A percentile compares a stretch with the other conserved stretches of the same genome.
Evolutionary conservation across 805 yeast species (phyloP).

Genomic region (Kuraishia cidri): DNA sequence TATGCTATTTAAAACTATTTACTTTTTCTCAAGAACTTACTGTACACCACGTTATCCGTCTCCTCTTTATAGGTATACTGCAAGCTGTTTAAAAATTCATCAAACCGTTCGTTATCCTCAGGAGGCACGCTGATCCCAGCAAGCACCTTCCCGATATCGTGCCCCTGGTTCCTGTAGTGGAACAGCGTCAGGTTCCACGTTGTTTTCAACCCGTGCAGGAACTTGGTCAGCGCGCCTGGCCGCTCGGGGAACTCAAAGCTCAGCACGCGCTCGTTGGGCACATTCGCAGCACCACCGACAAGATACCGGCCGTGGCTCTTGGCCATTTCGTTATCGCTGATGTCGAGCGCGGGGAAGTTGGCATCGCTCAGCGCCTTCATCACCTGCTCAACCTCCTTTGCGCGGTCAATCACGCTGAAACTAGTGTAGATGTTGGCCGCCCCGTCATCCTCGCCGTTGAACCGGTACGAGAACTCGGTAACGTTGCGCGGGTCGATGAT

Average conservation of each 20-base stretch:
- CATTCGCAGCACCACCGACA: conserved; percentile 82
- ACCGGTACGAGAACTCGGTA: conserved; percentile 92
- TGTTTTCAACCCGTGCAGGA: conserved; percentile 59
- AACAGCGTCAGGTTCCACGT: conserved; percentile 91
- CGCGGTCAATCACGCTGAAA: conserved; percentile 73
- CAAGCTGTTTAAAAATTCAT: conserved; percentile 55
- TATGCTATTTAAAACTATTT: background rate
- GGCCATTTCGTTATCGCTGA: conserved; percentile 90
- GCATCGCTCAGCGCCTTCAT: conserved; percentile 44
- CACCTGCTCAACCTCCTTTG: conserved; percentile 62
- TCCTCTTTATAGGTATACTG: conserved; percentile 79
- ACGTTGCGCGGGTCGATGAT: conserved; percentile 81
- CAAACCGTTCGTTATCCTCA: conserved; percentile 54
- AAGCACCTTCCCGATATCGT: conserved; percentile 86
- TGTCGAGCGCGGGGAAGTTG: conserved; percentile 73
- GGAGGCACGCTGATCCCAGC: conserved; percentile 87
- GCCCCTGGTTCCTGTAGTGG: conserved; percentile 96
- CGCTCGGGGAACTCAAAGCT: conserved; percentile 95
- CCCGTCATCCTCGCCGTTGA: conserved; percentile 30
- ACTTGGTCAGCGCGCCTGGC: conserved; percentile 87
- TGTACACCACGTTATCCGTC: conserved; percentile 78
- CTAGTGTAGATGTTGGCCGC: conserved; percentile 81
- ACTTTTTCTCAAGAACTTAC: conserved; percentile 45
- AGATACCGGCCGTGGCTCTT: conserved; percentile 93
- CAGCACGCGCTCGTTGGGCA: conserved; percentile 67